A percentile compares a stretch with the other conserved stretches of the same genome.
Conservation (phyloP, 768 basidiomycete genomes). For the Panus rudis region DNA sequence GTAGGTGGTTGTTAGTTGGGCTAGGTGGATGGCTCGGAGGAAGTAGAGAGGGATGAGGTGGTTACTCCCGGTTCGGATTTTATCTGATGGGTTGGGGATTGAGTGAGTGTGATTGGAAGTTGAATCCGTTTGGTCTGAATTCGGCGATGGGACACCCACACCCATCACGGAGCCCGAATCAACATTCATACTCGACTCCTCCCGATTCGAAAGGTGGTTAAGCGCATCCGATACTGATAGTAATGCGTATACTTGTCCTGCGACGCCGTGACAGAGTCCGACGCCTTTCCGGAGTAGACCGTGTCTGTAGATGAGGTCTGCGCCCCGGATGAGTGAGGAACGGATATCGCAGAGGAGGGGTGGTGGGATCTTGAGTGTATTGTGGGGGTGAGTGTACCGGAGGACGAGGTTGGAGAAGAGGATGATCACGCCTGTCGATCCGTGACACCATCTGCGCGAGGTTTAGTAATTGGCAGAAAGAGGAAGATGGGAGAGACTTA, state of each 20-base stretch:
- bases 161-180: slow-evolving; percentile 15
- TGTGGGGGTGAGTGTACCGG: slow-evolving; percentile 2
- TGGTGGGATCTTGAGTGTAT: slow-evolving; percentile 16
- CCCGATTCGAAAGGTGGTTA: too few species aligned
- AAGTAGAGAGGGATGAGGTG: slow-evolving; percentile 27
- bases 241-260: slow-evolving; percentile 46
- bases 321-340: slow-evolving; percentile 32
- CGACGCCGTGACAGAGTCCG: slow-evolving; percentile 55
- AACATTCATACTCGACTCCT: too few species aligned
- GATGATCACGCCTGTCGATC: slow-evolving; percentile 44
- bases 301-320: slow-evolving; percentile 36
- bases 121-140: not conserved
- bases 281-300: slow-evolving; percentile 51
- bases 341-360: slow-evolving; percentile 22
- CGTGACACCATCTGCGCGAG: slow-evolving; percentile 48
- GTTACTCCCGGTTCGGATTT: slow-evolving; percentile 4
- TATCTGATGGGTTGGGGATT: not conserved
- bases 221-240: slow-evolving; percentile 40
- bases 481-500: slow-evolving; percentile 21
- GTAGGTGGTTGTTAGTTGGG: slow-evolving; percentile 35
- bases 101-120: not conserved
- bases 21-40: slow-evolving; percentile 39
- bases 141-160: not conserved
- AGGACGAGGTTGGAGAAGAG: slow-evolving; percentile 37
- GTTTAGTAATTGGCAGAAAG: not conserved